Base-by-base conservation (phyloP, 75 land plant species). In the Cunninghamia lanceolata region DNA sequence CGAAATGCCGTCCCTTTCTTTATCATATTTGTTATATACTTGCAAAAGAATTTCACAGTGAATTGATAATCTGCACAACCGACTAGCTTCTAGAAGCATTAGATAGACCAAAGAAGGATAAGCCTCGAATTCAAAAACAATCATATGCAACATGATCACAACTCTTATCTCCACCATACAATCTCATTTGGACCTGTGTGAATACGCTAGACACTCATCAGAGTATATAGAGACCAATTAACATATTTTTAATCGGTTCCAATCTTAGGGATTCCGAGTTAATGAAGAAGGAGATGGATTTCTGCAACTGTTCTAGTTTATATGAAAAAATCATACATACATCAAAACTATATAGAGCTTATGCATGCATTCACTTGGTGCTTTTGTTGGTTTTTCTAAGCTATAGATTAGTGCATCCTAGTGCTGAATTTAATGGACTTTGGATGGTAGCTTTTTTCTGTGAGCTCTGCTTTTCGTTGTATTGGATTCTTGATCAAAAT, bases 401-500 rank as follows among this genome's bases (percentile, higher is more conserved):
- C 46, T 80, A 45, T 45, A 39, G 82, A 38, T n/a, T 80, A n/a
- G 3, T 45, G 34, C 40, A 80, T 28, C 30, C 50, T n/a, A 9
- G 25, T 80, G 50, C 19, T 80, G 82, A 43, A 80, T 45, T 14
- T 28, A n/a, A 80, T 80, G 82, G 50, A 25, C 32, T 42, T 80
- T 42, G 52, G 47, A 42, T 42, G 13, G 3, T 80, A 45, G 82
- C 82, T n/a, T 80, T 80, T 80, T 3, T 40, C 14, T 80, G 82
- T 10, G 82, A 80, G 50, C 47, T 80, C 47, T 80, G 46, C 28
- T 80, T 80, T 80, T 19, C 50, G n/a, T 80, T 80, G 16, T 5
- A 80, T 19, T 80, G 82, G 82, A 42, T 80, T 28, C 82, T 80
- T n/a, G 30, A 80, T 10, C 30, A 45, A 9, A 80, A 80, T 25